Evolutionary conservation across 1,284 basidiomycete species (phyloP).

Genomic region (Ustilago shanxiensis): DNA sequence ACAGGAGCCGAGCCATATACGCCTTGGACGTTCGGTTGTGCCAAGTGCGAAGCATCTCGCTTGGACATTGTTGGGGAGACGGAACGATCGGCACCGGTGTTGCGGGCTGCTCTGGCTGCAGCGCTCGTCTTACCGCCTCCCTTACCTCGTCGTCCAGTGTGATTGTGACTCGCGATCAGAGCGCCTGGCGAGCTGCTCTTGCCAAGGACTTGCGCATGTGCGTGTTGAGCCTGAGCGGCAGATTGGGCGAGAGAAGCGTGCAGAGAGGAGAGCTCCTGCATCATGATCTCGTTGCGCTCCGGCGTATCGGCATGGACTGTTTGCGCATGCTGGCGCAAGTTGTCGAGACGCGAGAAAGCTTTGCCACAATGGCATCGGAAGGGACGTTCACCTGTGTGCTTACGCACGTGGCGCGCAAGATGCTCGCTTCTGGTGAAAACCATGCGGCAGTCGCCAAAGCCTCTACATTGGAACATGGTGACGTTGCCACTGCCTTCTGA

Average conservation of each 20-base stretch:
- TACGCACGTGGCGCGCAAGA: conserved; percentile 92
- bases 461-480: conserved; percentile 93
- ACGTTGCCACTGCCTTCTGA: conserved; percentile 72
- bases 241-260: conserved; percentile 80
- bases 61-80: conserved; percentile 15
- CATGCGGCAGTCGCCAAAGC: conserved; percentile 95
- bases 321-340: conserved; percentile 93
- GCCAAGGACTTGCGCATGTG: conserved; percentile 58
- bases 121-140: conserved; percentile 38
- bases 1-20: conserved; percentile 13
- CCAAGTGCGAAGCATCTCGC: background rate
- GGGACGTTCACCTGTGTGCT: conserved; percentile 95
- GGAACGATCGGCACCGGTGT: conserved; percentile 17
- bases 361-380: conserved; percentile 93
- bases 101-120: conserved; percentile 29
- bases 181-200: conserved; percentile 52
- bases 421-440: conserved; percentile 95
- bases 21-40: conserved; percentile 5
- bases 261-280: conserved; percentile 85
- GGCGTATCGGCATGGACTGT: conserved; percentile 91
- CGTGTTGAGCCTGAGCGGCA: conserved; percentile 61
- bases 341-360: conserved; percentile 94
- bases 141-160: conserved; percentile 42
- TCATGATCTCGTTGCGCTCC: conserved; percentile 89
- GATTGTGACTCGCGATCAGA: conserved; percentile 49